phyloP scores from a whole-genome alignment of 768 basidiomycete species.

The Nidularia pulvinata region DNA sequence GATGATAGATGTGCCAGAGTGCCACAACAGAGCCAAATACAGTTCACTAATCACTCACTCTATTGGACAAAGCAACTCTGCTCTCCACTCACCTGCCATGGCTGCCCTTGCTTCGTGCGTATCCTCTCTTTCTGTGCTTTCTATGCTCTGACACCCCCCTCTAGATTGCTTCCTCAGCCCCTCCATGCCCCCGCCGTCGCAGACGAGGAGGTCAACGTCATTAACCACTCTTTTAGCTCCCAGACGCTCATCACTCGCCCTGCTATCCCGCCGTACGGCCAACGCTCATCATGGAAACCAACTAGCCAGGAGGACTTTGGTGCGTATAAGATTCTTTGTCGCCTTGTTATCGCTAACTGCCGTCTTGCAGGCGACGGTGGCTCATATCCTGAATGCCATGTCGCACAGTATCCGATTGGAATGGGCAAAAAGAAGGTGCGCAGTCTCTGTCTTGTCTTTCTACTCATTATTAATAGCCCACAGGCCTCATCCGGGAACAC shows the following conservation, averaged over 20 bases:
- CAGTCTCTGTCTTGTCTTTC: background rate
- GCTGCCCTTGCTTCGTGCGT: constrained; percentile 78
- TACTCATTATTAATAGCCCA: constrained; percentile 2
- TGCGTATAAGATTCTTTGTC: constrained; percentile 27
- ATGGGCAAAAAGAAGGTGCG: constrained; percentile 94
- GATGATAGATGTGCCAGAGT: too few relatives aligned
- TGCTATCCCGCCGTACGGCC: constrained; percentile 82
- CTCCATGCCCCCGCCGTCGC: constrained; percentile 46
- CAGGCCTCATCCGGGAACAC: constrained; percentile 94
- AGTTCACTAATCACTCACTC: too few relatives aligned
- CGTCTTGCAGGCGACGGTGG: constrained; percentile 70
- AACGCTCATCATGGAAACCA: constrained; percentile 86
- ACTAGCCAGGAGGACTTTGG: constrained; percentile 82
- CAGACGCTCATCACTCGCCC: constrained; percentile 47
- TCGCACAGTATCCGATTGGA: constrained; percentile 96
- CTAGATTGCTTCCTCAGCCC: constrained; percentile 72
- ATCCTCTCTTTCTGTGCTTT: background rate
- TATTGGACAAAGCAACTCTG: too few relatives aligned
- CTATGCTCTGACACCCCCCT: background rate
- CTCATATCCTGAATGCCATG: constrained; percentile 92
- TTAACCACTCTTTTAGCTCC: constrained; percentile 27
- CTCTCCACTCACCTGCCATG: constrained; percentile 12
- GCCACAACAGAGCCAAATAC: too few relatives aligned
- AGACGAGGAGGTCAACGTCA: constrained; percentile 62
- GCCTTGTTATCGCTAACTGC: constrained; percentile 2